Conservation (phyloP, 208 protist genomes). For the Acanthamoeba royreba region DNA sequence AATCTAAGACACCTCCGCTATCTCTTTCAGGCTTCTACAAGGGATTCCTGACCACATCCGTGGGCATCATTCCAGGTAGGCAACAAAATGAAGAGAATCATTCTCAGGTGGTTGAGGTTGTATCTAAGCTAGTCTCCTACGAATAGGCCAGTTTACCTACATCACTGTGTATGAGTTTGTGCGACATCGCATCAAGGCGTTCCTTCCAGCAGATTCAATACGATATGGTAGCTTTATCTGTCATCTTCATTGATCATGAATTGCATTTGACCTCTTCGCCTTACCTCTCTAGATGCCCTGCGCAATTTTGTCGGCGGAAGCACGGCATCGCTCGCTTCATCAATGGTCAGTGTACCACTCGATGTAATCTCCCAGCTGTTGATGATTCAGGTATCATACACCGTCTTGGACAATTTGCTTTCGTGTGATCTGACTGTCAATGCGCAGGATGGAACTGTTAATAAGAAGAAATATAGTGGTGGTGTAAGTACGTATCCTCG, state of each 20-base stretch:
- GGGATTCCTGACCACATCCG: not conserved
- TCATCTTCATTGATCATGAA: not conserved
- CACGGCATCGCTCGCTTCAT: not conserved
- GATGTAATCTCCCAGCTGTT: constrained; percentile 1
- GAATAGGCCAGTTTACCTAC: not conserved
- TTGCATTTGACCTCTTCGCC: too few relatives aligned
- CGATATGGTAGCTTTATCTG: not conserved
- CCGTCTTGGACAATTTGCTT: not conserved
- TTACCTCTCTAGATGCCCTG: not conserved
- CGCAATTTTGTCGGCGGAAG: constrained; percentile 9
- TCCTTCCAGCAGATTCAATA: not conserved
- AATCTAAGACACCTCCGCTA: not conserved
- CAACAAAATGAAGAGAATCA: not conserved
- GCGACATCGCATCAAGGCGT: not conserved
- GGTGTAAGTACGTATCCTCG: not conserved
- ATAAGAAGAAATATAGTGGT: not conserved
- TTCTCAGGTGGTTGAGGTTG: not conserved
- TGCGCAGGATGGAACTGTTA: not conserved
- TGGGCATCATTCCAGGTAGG: constrained; percentile 30
- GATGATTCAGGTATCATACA: not conserved
- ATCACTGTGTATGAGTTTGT: constrained; percentile 9
- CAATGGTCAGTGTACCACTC: not conserved
- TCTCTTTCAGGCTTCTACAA: not conserved
- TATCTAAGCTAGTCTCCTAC: not conserved
- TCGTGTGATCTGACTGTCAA: not conserved